phyloP scores from a whole-genome alignment of 495 filamentous ascomycete species.

The Talaromyces adpressus region DNA sequence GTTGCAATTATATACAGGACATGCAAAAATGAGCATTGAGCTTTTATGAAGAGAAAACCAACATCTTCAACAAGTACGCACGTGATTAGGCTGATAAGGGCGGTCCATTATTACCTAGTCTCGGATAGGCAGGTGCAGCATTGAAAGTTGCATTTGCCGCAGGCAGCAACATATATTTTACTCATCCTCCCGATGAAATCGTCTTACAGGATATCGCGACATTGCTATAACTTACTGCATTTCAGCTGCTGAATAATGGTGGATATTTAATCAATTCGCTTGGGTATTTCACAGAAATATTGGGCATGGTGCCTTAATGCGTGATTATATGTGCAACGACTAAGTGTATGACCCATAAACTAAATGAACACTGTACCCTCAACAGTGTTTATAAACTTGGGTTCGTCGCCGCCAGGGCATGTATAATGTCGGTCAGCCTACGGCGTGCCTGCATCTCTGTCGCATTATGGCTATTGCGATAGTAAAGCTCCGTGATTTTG shows the following conservation, averaged over 20 bases:
- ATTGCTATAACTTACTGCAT: background rate
- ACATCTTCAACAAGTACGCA: too few relatives aligned
- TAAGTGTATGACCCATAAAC: background rate
- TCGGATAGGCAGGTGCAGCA: background rate
- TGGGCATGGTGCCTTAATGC: background rate
- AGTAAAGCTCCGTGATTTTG: slow-evolving; percentile 34
- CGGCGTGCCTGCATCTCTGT: slow-evolving; percentile 33
- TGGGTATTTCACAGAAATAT: background rate
- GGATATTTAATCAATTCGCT: background rate
- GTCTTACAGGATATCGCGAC: too few relatives aligned
- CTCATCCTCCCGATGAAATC: background rate
- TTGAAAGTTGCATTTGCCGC: background rate
- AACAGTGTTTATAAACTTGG: background rate
- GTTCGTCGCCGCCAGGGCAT: slow-evolving; percentile 1
- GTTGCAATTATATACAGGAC: too few relatives aligned
- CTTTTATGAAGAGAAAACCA: too few relatives aligned
- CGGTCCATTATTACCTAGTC: background rate
- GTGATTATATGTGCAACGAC: background rate
- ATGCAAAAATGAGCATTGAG: too few relatives aligned
- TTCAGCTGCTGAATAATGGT: background rate
- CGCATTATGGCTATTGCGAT: slow-evolving; percentile 27
- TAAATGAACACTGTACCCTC: too few relatives aligned
- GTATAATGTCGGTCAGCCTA: slow-evolving; percentile 19
- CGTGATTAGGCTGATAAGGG: background rate
- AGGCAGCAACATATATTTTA: background rate